A percentile compares a stretch with the other conserved stretches of the same genome.
Conservation (phyloP, 805 yeast genomes). For the Kluyveromyces nonfermentans region DNA sequence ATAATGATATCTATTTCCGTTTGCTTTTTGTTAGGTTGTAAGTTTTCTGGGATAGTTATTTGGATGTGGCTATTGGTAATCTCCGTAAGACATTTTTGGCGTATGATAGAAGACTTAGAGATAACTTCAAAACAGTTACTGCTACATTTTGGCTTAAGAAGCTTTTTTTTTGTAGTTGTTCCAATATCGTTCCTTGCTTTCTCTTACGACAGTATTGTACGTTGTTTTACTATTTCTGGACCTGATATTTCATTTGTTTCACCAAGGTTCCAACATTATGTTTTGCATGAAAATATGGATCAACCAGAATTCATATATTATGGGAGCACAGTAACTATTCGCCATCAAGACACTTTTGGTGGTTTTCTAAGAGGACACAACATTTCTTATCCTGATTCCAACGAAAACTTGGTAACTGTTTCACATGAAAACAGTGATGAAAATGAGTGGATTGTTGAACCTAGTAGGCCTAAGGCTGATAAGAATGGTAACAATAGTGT, state of each 20-base stretch:
- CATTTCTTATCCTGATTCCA: conserved; percentile 54
- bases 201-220: conserved; percentile 10
- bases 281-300: conserved; percentile 34
- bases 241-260: conserved; percentile 38
- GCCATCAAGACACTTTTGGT: conserved; percentile 62
- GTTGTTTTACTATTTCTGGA: conserved; percentile 10
- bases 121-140: conserved; percentile 32
- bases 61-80: conserved; percentile 51
- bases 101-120: conserved; percentile 54
- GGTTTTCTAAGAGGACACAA: conserved; percentile 76
- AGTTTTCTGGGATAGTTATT: conserved; percentile 65
- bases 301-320: conserved; percentile 55
- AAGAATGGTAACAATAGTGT: conserved; percentile 18
- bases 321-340: conserved; percentile 64
- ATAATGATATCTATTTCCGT: background rate
- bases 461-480: conserved; percentile 20
- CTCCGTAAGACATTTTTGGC: conserved; percentile 51
- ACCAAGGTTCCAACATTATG: conserved; percentile 55
- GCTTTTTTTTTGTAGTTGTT: conserved; percentile 43
- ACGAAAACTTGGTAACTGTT: conserved; percentile 73
- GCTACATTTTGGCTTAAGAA: conserved; percentile 34
- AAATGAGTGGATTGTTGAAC: conserved; percentile 69
- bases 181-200: conserved; percentile 44
- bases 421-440: conserved; percentile 50
- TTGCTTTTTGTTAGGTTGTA: conserved; percentile 17